Evolutionary conservation across 495 filamentous ascomycete species (phyloP).

Genomic region (Xylaria castorea): DNA sequence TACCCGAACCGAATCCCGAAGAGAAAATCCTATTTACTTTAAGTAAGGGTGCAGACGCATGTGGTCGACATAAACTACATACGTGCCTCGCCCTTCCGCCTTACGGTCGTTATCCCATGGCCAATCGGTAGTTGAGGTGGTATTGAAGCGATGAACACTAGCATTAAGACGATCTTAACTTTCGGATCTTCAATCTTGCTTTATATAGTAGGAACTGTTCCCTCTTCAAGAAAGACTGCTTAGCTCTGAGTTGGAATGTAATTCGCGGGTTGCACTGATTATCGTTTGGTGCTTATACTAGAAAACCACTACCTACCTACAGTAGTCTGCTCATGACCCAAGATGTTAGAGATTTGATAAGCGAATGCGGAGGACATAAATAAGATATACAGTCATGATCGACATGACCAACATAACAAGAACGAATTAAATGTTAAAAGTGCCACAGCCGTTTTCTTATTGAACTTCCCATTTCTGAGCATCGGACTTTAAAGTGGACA

Average conservation of each 20-base stretch:
- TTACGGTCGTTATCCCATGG: not conserved
- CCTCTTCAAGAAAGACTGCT: not conserved
- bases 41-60: not conserved
- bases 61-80: conserved; percentile 2
- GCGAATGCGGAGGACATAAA: not conserved
- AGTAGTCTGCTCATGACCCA: not conserved
- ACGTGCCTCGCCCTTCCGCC: not conserved
- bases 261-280: too few species aligned
- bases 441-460: not conserved
- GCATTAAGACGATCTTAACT: not conserved
- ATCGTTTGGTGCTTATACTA: not conserved
- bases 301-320: not conserved
- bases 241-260: not conserved
- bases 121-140: conserved; percentile 19
- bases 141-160: conserved; percentile 29
- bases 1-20: conserved; percentile 7
- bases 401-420: not conserved
- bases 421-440: not conserved
- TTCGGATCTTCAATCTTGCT: not conserved
- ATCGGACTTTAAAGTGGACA: not conserved
- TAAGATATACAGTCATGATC: not conserved
- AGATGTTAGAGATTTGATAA: not conserved
- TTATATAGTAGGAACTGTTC: not conserved
- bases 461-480: not conserved
- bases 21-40: not conserved